These are phyloP conservation scores for Lentithecium fluviatile DNA, from an alignment of 495 filamentous ascomycete genomes.

Conservation along the genomic window DNA sequence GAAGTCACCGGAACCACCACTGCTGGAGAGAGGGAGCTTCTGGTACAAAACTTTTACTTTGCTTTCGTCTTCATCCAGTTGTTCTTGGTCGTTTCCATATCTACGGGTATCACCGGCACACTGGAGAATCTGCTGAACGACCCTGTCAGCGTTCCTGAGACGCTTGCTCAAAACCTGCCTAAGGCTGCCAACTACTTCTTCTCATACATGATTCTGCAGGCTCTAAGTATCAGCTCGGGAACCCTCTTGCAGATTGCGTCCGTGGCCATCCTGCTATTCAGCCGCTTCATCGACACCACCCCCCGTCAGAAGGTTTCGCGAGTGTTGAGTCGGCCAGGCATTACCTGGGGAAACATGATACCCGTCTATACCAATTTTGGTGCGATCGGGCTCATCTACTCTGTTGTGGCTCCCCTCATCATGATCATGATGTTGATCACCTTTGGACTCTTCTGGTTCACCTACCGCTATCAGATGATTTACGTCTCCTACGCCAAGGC, in stretches of 20 bases:
- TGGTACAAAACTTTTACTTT: conserved; percentile 91
- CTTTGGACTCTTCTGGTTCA: conserved; percentile 92
- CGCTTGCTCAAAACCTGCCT: conserved; percentile 81
- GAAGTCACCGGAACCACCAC: conserved; percentile 77
- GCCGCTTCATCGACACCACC: conserved; percentile 84
- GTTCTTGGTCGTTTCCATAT: conserved; percentile 88
- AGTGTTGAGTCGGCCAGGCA: conserved; percentile 71
- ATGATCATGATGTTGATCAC: conserved; percentile 92
- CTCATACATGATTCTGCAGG: conserved; percentile 95
- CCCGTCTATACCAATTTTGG: conserved; percentile 95
- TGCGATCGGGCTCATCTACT: conserved; percentile 90
- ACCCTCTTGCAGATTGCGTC: conserved; percentile 81
- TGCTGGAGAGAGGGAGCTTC: conserved; percentile 73
- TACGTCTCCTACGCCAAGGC: conserved; percentile 89
- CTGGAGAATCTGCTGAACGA: conserved; percentile 63
- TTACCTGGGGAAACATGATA: conserved; percentile 92
- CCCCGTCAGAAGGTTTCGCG: conserved; percentile 86
- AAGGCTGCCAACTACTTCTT: conserved; percentile 96
- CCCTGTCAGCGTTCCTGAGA: conserved; percentile 50
- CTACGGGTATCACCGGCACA: conserved; percentile 71
- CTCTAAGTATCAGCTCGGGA: conserved; percentile 84
- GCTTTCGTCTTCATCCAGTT: conserved; percentile 92
- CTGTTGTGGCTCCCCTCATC: conserved; percentile 84
- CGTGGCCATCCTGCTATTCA: conserved; percentile 54
- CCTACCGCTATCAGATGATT: conserved; percentile 93